Conservation (phyloP, 768 basidiomycete genomes). For the Lepiota subincarnata region DNA sequence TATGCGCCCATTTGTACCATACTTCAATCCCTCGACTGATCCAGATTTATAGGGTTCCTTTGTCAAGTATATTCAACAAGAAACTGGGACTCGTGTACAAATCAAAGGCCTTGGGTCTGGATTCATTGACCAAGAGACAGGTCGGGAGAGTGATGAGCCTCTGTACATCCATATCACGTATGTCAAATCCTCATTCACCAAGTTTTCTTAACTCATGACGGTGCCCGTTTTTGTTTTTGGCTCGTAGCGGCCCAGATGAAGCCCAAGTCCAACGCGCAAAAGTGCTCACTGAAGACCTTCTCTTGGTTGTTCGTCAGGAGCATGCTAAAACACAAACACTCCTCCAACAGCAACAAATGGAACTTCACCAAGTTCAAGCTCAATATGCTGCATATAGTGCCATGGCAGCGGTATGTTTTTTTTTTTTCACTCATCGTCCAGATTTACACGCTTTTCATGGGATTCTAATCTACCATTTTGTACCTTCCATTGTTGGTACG, state of each 20-base stretch:
- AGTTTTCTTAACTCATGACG: neutral
- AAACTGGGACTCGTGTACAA: conserved; percentile 88
- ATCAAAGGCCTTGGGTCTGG: conserved; percentile 91
- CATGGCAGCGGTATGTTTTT: conserved; percentile 43
- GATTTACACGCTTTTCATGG: neutral
- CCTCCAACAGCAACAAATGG: conserved; percentile 70
- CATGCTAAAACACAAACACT: conserved; percentile 67
- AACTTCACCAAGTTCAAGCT: conserved; percentile 70
- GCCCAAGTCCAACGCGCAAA: conserved; percentile 76
- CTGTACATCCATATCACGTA: conserved; percentile 86
- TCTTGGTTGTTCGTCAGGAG: conserved; percentile 75
- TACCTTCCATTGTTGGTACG: conserved; percentile 30
- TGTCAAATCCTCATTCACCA: conserved; percentile 25
- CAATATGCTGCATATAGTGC: conserved; percentile 68
- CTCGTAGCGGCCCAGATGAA: conserved; percentile 64
- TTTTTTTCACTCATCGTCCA: conserved; percentile 11
- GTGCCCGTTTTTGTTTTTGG: no score
- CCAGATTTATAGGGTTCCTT: conserved; percentile 65
- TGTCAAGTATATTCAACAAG: conserved; percentile 88
- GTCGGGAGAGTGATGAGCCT: conserved; percentile 76
- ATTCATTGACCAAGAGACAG: conserved; percentile 71
- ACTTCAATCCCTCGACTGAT: neutral
- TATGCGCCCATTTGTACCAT: conserved; percentile 35
- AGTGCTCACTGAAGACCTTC: conserved; percentile 75
- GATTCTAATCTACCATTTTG: neutral